A percentile compares a stretch with the other conserved stretches of the same genome.
These are phyloP conservation scores for Gelatoporia subvermispora DNA, from an alignment of 768 basidiomycete species.

Conservation along the genomic window DNA sequence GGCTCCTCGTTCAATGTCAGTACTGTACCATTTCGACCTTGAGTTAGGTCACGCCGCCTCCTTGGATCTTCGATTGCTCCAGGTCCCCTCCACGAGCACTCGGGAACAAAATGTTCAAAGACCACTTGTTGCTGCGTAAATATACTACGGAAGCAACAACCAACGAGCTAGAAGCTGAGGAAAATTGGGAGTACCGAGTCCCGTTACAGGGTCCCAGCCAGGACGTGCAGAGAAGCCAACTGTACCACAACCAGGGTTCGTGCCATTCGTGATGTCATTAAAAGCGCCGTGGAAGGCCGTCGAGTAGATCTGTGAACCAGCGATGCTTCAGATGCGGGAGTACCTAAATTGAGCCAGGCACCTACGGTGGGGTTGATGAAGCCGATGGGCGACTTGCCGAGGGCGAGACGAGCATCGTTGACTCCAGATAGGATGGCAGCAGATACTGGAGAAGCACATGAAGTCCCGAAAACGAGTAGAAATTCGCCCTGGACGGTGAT, in stretches of 20 bases:
- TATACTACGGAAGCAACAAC: conserved; percentile 5
- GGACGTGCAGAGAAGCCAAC: conserved; percentile 23
- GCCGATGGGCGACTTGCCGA: conserved; percentile 26
- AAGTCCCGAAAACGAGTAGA: conserved; percentile 50
- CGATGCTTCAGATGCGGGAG: not conserved
- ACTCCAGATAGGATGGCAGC: conserved; percentile 60
- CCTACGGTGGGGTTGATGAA: conserved; percentile 30
- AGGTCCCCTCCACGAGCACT: no score
- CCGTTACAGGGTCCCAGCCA: conserved; percentile 32
- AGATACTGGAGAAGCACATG: conserved; percentile 57
- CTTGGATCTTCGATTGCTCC: no score
- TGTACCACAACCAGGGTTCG: conserved; percentile 26
- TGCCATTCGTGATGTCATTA: conserved; percentile 22
- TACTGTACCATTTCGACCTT: no score
- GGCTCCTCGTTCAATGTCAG: no score
- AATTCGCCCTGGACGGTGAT: conserved; percentile 26
- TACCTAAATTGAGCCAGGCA: not conserved
- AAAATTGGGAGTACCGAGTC: conserved; percentile 29
- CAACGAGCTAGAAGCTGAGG: conserved; percentile 10
- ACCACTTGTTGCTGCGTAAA: no score
- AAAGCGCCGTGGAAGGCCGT: conserved; percentile 14
- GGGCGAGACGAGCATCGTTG: conserved; percentile 28
- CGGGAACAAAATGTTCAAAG: no score
- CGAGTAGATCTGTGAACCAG: conserved; percentile 15
- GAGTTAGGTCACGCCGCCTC: no score